These are phyloP conservation scores for Taphrina wiesneri DNA, from an alignment of 1,139 yeast species.

Conservation along the genomic window DNA sequence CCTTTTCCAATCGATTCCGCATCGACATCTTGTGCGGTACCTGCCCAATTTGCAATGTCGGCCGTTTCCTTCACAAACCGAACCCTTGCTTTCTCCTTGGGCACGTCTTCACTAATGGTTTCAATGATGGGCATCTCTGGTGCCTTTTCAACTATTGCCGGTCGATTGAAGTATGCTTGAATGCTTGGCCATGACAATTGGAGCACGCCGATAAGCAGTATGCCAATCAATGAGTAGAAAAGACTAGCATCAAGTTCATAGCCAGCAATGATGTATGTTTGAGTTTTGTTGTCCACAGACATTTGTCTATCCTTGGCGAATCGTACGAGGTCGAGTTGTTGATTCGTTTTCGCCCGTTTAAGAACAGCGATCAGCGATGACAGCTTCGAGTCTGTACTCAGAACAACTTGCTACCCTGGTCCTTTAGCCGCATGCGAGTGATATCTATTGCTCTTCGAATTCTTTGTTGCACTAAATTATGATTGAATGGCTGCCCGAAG, in stretches of 20 bases:
- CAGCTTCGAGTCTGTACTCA: no score
- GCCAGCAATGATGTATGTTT: conserved; percentile 3
- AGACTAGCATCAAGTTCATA: conserved; percentile 11
- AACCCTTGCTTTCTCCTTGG: conserved; percentile 2
- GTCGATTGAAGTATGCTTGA: not conserved
- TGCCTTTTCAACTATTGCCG: not conserved
- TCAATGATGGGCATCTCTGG: conserved; percentile 31
- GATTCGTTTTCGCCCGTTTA: no score
- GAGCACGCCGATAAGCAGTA: conserved; percentile 1
- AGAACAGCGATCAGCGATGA: no score
- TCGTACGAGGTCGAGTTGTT: no score
- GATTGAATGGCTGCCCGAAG: not conserved
- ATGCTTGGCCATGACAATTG: conserved; percentile 29
- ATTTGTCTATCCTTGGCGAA: not conserved
- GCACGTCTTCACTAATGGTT: conserved; percentile 24
- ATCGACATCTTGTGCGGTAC: not conserved
- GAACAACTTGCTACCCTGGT: no score
- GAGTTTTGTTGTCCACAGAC: not conserved
- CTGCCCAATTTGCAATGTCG: conserved; percentile 21
- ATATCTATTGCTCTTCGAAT: no score
- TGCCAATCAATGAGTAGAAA: conserved; percentile 3
- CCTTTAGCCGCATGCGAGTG: no score
- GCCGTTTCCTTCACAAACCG: conserved; percentile 21
- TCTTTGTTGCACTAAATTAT: no score
- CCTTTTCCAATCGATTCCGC: not conserved